Percentiles rank a stretch among this genome's conserved stretches.
These are phyloP conservation scores for Hibiscus trionum DNA, from an alignment of 345 rosid species.

Conservation along the genomic window DNA sequence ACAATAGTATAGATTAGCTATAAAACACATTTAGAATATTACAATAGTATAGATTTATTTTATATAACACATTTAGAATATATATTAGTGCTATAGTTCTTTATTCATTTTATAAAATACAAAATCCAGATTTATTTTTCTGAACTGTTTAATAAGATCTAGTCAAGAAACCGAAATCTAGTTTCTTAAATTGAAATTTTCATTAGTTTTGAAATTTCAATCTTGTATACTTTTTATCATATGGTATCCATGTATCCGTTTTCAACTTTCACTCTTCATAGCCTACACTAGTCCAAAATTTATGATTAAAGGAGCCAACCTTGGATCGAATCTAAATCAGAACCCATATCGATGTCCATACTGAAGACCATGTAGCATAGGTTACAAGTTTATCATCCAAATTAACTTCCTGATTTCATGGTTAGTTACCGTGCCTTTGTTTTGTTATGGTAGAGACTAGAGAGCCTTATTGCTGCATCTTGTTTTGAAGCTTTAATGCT, in stretches of 20 bases:
- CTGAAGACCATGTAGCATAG: background rate
- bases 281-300: background rate
- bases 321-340: background rate
- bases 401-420: background rate
- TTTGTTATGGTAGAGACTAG: background rate
- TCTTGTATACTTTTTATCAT: background rate
- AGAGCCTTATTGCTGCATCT: background rate
- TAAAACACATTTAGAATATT: background rate
- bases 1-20: too few species aligned
- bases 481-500: conserved; percentile 6
- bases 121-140: background rate
- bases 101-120: background rate
- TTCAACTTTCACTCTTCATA: background rate
- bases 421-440: background rate
- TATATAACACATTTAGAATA: background rate
- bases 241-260: background rate
- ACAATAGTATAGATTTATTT: background rate
- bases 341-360: background rate
- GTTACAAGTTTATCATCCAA: background rate
- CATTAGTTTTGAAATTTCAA: too few species aligned
- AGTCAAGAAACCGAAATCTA: background rate
- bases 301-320: background rate
- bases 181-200: background rate
- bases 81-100: background rate
- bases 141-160: background rate